These are phyloP conservation scores for Aspergillus luchuensis DNA, from an alignment of 2,329 filamentous ascomycete genomes.

Conservation along the genomic window DNA sequence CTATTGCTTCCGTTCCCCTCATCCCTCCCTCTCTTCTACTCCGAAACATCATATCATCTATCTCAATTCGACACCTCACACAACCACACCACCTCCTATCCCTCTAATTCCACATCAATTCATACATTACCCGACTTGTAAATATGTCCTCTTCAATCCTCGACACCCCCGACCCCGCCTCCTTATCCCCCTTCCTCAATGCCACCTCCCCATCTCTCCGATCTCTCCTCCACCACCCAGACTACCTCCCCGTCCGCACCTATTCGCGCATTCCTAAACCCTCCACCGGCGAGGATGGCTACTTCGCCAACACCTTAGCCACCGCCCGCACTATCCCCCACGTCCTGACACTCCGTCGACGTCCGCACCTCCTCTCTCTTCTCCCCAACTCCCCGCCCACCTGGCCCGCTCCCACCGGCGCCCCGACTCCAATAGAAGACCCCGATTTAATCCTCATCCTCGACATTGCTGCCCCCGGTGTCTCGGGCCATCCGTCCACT, in stretches of 20 bases:
- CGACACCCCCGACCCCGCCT: neutral
- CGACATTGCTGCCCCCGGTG: slow-evolving; percentile 13
- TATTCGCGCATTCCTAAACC: slow-evolving; percentile 44
- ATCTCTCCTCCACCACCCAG: slow-evolving; percentile 32
- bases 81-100: neutral
- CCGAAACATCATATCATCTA: neutral
- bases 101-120: neutral
- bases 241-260: slow-evolving; percentile 43
- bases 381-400: slow-evolving; percentile 23
- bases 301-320: slow-evolving; percentile 43
- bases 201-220: neutral
- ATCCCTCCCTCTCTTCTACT: neutral
- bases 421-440: slow-evolving; percentile 18
- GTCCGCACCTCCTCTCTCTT: slow-evolving; percentile 28
- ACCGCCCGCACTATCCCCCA: slow-evolving; percentile 45
- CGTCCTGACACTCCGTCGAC: slow-evolving; percentile 41
- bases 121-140: neutral
- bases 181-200: slow-evolving; percentile 1
- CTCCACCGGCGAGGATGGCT: slow-evolving; percentile 46
- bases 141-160: slow-evolving; percentile 1
- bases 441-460: slow-evolving; percentile 17
- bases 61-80: neutral
- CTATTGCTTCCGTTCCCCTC: neutral
- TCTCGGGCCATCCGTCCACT: slow-evolving; percentile 15
- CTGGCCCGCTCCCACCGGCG: slow-evolving; percentile 29